Evolutionary conservation across 2,329 filamentous ascomycete genomes (phyloP), one percentile per base, ranked within the genome.

Genomic region (Simplicillium sp.): DNA sequence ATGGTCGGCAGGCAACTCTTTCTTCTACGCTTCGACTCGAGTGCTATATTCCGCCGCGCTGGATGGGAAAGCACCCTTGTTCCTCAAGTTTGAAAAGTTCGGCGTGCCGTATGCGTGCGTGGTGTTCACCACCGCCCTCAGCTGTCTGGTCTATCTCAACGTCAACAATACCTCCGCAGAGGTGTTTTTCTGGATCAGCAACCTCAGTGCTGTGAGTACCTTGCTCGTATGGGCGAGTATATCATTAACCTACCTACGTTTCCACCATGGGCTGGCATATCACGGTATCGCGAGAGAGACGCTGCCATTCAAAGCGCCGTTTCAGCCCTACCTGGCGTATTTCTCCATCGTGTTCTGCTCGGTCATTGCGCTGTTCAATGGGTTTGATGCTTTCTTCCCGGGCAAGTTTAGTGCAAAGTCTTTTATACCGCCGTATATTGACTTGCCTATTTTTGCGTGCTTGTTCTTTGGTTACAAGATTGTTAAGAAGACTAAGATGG

Each of bases 371-470:
- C 68, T 87, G 45, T 81, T 87, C 31, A 80, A 82, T 34, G 83
- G 83, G 0, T 88, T 86, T 47, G 71, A 80, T 2, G 79, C 84
- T 4, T 88, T 88, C 54, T 67, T 86, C 44, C 77, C 80, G 0
- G 62, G 68, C 12, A 55, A 57, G 29, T 66, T 64, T 34, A 59
- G 58, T 39, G 61, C 59, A 16, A 61, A 58, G 50, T 58, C 59
- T 2, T 88, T 87, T 55, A 60, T 87, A 38, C 82, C 84, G 50
- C 63, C 65, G 1, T 87, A 87, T 52, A 75, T 82, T 44, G 82
- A 83, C 62, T 75, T 87, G 29, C 77, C 76, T 4, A 67, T 87
- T 29, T 85, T 86, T 51, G 71, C 77, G 0, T 48, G 71, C 2
- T 58, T 87, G 2, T 86, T 75, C 52, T 37, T 55, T 2, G 48